Evolutionary conservation across 2,329 filamentous ascomycete genomes (phyloP).

Genomic region (Berkeleyomyces rouxiae): DNA sequence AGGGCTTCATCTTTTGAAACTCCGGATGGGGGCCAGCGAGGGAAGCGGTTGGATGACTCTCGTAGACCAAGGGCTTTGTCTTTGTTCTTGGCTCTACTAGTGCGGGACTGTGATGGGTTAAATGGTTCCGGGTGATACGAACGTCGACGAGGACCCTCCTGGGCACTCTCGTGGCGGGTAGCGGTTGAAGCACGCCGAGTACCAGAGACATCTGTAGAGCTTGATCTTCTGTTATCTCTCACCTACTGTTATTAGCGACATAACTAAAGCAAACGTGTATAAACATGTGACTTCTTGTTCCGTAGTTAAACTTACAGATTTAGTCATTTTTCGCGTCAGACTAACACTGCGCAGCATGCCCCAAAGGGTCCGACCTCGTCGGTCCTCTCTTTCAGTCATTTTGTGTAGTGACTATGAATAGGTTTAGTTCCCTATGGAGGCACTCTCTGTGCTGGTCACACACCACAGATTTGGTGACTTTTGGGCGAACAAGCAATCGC

Average conservation of each 20-base stretch:
- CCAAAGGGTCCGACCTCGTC: slow-evolving; percentile 8
- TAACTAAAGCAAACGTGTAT: background rate
- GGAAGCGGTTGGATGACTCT: slow-evolving; percentile 8
- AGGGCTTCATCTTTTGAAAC: slow-evolving; percentile 33
- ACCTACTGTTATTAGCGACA: slow-evolving; percentile 5
- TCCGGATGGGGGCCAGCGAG: slow-evolving; percentile 38
- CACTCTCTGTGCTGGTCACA: background rate
- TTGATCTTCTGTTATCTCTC: slow-evolving; percentile 11
- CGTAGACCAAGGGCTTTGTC: slow-evolving; percentile 4
- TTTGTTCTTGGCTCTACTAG: slow-evolving; percentile 10
- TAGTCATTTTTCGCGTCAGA: slow-evolving; percentile 11
- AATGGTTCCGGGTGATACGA: slow-evolving; percentile 12
- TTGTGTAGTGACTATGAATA: background rate
- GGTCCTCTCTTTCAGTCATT: slow-evolving; percentile 13
- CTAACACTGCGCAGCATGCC: slow-evolving; percentile 14
- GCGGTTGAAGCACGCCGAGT: slow-evolving; percentile 7
- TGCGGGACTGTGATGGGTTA: slow-evolving; percentile 13
- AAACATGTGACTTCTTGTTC: background rate
- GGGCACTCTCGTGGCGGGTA: slow-evolving; percentile 2
- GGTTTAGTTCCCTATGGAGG: background rate
- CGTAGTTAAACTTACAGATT: slow-evolving; percentile 2
- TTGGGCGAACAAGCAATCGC: background rate
- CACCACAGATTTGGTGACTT: background rate
- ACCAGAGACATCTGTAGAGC: slow-evolving; percentile 9
- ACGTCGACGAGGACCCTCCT: slow-evolving; percentile 8